Conservation (phyloP, 2,329 filamentous ascomycete species). For the Penicillium sp. region DNA sequence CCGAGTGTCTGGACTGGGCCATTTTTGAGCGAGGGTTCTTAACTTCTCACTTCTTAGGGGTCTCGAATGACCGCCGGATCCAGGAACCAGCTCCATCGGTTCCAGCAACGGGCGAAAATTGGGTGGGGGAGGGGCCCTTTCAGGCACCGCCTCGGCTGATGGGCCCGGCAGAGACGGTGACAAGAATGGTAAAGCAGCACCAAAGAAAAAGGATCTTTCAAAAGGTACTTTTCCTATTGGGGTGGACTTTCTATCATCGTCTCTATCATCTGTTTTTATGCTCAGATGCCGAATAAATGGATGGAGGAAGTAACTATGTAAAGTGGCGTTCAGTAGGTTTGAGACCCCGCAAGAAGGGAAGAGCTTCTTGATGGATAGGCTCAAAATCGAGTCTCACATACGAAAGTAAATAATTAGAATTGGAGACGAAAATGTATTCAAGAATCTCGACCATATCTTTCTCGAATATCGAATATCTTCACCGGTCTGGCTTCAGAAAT, state of each 20-base stretch:
- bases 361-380: background rate
- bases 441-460: background rate
- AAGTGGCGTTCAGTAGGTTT: background rate
- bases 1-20: slow-evolving; percentile 21
- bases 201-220: too few relatives aligned
- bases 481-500: background rate
- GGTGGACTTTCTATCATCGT: too few relatives aligned
- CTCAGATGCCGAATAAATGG: too few relatives aligned
- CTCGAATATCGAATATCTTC: background rate
- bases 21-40: slow-evolving; percentile 16
- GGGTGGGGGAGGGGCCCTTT: background rate
- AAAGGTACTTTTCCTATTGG: too few relatives aligned
- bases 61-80: slow-evolving; percentile 11
- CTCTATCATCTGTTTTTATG: too few relatives aligned
- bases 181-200: too few relatives aligned
- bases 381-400: background rate
- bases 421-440: background rate
- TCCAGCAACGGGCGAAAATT: slow-evolving; percentile 1
- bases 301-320: background rate
- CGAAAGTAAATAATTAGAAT: background rate
- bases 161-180: background rate
- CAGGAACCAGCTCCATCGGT: slow-evolving; percentile 18
- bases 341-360: background rate
- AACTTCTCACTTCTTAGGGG: background rate
- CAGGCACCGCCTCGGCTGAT: slow-evolving; percentile 8